Conservation (phyloP, 805 yeast genomes). For the Jamesozyma piceae region DNA sequence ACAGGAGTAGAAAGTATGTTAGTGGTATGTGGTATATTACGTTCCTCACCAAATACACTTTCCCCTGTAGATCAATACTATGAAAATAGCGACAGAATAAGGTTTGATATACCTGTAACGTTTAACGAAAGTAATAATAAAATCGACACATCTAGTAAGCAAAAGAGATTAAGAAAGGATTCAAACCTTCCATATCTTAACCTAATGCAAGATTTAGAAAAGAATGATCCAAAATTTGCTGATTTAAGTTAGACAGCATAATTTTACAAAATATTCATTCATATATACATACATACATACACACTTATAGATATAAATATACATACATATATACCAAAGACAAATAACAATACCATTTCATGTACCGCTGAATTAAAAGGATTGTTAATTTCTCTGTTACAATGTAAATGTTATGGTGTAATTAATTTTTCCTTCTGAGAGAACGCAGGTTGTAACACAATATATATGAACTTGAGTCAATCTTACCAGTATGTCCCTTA, state of each 20-base stretch:
- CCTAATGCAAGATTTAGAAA: slow-evolving; percentile 20
- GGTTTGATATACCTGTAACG: slow-evolving; percentile 1
- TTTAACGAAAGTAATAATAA: neutral
- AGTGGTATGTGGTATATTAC: neutral
- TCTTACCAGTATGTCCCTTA: too few species aligned
- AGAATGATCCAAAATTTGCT: slow-evolving; percentile 7
- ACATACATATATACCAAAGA: too few species aligned
- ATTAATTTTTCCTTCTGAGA: too few species aligned
- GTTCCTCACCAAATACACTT: neutral
- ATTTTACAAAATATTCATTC: neutral
- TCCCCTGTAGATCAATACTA: neutral
- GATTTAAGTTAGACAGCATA: slow-evolving; percentile 3
- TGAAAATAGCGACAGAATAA: neutral
- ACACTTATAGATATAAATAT: too few species aligned
- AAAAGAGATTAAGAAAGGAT: slow-evolving; percentile 22
- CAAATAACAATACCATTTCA: too few species aligned
- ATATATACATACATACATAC: too few species aligned
- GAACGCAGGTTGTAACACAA: too few species aligned
- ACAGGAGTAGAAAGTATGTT: neutral
- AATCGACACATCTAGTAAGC: slow-evolving; percentile 3
- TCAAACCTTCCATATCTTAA: slow-evolving; percentile 20
- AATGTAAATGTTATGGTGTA: too few species aligned
- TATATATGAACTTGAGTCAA: too few species aligned
- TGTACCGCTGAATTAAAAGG: too few species aligned
- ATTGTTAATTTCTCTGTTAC: too few species aligned